Percentiles rank a stretch among this genome's conserved stretches.
Evolutionary conservation across 495 filamentous ascomycete species (phyloP).

Genomic region (Apodospora peruviana): DNA sequence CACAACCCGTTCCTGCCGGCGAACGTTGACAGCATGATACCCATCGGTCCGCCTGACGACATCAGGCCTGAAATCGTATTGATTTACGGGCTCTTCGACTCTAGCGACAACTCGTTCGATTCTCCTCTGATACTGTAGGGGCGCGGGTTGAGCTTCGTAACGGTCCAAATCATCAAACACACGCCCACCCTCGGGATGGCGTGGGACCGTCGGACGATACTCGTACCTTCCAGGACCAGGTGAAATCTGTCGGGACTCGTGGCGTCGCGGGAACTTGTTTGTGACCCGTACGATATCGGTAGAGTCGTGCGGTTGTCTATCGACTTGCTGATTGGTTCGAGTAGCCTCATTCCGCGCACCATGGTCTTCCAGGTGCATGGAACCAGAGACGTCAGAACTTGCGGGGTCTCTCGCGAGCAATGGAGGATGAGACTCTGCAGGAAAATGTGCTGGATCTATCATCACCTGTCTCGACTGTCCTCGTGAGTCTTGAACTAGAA

Average conservation of each 20-base stretch:
- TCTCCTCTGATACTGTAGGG: neutral
- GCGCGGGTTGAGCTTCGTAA: neutral
- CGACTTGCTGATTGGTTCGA: conserved; percentile 6
- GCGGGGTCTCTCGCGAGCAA: neutral
- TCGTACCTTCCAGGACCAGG: conserved; percentile 2
- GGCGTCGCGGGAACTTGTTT: conserved; percentile 25
- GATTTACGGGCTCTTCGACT: conserved; percentile 5
- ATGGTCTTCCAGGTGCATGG: conserved; percentile 6
- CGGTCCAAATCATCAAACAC: neutral
- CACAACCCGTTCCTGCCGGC: conserved; percentile 22
- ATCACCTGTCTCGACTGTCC: conserved; percentile 1
- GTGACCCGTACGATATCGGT: conserved; percentile 23
- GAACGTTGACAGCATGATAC: neutral
- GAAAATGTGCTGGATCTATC: conserved; percentile 1
- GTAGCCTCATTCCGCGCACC: neutral
- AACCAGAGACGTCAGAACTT: neutral
- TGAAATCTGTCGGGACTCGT: conserved; percentile 11
- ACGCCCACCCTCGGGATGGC: neutral
- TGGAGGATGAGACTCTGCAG: neutral
- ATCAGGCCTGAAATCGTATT: neutral
- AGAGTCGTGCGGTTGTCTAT: conserved; percentile 10
- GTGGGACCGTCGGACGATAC: neutral
- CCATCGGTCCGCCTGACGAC: neutral
- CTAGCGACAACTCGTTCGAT: conserved; percentile 11
- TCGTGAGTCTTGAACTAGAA: conserved; percentile 17